Conservation (phyloP, 2,329 filamentous ascomycete genomes). For the Dactylellina parvicollis region DNA sequence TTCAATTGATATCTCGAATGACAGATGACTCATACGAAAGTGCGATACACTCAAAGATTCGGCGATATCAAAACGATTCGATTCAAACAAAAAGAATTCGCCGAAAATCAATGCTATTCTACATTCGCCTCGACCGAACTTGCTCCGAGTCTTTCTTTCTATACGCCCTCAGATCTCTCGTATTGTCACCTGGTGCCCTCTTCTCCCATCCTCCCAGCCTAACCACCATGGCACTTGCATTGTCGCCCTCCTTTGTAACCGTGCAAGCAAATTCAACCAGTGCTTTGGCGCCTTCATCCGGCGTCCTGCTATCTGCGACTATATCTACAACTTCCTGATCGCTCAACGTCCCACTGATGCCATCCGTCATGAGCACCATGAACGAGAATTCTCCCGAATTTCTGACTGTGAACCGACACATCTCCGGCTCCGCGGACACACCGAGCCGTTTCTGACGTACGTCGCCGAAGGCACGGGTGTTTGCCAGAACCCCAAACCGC, state of each 20-base stretch:
- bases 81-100: background rate
- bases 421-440: constrained; percentile 91
- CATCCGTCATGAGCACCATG: constrained; percentile 86
- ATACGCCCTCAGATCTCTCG: constrained; percentile 89
- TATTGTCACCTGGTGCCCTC: constrained; percentile 83
- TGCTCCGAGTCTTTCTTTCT: constrained; percentile 86
- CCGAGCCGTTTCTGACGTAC: constrained; percentile 90
- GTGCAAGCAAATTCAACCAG: constrained; percentile 90
- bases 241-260: constrained; percentile 74
- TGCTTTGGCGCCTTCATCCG: constrained; percentile 80
- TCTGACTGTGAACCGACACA: constrained; percentile 77
- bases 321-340: constrained; percentile 98
- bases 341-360: constrained; percentile 82
- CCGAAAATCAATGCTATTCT: constrained; percentile 1
- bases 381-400: constrained; percentile 87
- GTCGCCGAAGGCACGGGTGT: constrained; percentile 93
- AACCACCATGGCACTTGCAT: constrained; percentile 75
- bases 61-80: no score
- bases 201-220: constrained; percentile 76
- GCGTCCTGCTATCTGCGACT: constrained; percentile 90
- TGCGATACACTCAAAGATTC: background rate
- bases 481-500: constrained; percentile 90
- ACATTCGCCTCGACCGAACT: constrained; percentile 70
- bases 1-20: background rate
- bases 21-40: constrained; percentile 3